Base-by-base conservation (phyloP, 2,329 filamentous ascomycete genomes). In the Talaromyces sp. region DNA sequence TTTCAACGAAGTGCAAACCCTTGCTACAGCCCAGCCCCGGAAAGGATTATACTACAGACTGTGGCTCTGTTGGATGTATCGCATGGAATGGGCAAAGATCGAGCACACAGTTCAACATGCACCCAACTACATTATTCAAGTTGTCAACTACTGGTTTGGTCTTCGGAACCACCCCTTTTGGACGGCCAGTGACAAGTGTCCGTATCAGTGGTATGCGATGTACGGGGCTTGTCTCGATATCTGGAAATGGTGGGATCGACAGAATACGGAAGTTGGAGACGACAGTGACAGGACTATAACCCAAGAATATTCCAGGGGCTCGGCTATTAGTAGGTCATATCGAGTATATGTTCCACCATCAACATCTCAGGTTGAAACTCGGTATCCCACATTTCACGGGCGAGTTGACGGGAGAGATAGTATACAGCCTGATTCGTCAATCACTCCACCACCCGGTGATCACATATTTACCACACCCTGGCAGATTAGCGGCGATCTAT, bases 11-110 rank as follows among this genome's bases (percentile, higher is more conserved):
- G 54, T 63, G 14, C 39, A 63, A 10, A 24, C 5, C 14, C 22
- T 48, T 31, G 24, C 14, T 13, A 37, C 47, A 14, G 35, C 13
- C 22, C 41, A 58, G 9, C 31, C 62, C 19, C 39, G 57, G 4
- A 45, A 59, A 31, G 22, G 31, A 41, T 9, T 48, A 22, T 50
- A 59, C 41, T 63, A 63, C 14, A 41, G 56, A 13, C n/a, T 33
- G n/a, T 63, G 62, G 52, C 43, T 63, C 9, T 58, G n/a, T 13
- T 63, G 62, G 62, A 33, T 59, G 52, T 63, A 63, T 63, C 31
- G 33, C 31, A 63, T 59, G 62, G 19, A 54, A 10, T 59, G 52
- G 52, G 7, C 54, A 14, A n/a, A 63, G 33, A 63, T 63, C 10
- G 37, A 35, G 19, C 19, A 16, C 33, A 27, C 39, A 19, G 22